Evolutionary conservation across 2,329 filamentous ascomycete genomes (phyloP).

Genomic region (Ascochyta pisi): DNA sequence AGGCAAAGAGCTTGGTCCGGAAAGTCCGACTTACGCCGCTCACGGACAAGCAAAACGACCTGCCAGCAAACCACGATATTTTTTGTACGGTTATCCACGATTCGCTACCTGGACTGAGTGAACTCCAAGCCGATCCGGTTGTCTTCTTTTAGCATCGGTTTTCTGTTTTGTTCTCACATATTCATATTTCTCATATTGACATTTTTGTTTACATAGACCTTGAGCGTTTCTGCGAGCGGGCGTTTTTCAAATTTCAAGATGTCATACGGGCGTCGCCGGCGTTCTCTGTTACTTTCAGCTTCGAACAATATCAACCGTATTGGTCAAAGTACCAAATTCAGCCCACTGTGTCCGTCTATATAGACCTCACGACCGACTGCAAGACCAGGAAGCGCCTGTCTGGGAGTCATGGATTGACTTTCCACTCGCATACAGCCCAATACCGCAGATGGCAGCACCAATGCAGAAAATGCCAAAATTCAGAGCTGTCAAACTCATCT

Average conservation of each 20-base stretch:
- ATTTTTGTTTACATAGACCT: slow-evolving; percentile 3
- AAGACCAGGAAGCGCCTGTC: slow-evolving; percentile 30
- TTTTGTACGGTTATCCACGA: slow-evolving; percentile 51
- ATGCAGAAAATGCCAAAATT: slow-evolving; percentile 52
- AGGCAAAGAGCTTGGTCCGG: slow-evolving; percentile 47
- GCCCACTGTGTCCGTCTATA: neutral
- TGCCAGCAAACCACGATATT: slow-evolving; percentile 43
- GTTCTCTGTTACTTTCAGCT: neutral
- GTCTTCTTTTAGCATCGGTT: slow-evolving; percentile 40
- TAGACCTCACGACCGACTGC: slow-evolving; percentile 12
- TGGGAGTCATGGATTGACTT: slow-evolving; percentile 32
- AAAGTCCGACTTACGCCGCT: slow-evolving; percentile 48
- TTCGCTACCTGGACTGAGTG: slow-evolving; percentile 45
- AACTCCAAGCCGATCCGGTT: slow-evolving; percentile 47
- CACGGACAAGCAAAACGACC: slow-evolving; percentile 45
- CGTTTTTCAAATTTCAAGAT: neutral
- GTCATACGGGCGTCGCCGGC: neutral
- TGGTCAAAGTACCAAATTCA: neutral
- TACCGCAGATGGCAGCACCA: slow-evolving; percentile 29
- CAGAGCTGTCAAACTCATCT: slow-evolving; percentile 54
- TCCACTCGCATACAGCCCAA: slow-evolving; percentile 33
- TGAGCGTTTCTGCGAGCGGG: slow-evolving; percentile 14
- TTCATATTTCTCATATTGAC: neutral
- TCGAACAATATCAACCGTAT: neutral
- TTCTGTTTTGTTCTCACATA: neutral